Evolutionary conservation across 108 stramenopile species (phyloP), one percentile per base, ranked within the genome.

Genomic region (Skeletonema tropicum): DNA sequence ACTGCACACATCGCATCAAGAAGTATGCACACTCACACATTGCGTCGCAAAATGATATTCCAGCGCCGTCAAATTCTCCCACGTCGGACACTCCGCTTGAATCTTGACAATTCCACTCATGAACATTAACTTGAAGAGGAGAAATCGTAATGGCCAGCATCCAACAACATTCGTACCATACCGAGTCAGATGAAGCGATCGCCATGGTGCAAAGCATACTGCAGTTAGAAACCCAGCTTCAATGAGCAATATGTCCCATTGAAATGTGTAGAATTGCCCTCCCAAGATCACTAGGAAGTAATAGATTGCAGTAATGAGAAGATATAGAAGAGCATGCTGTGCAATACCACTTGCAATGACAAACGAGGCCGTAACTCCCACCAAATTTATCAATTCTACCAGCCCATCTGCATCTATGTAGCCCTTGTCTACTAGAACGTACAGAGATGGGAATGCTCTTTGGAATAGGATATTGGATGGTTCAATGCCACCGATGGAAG

Each of bases 11-110:
- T n/a, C n/a, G n/a, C n/a, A n/a, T n/a, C n/a, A n/a, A n/a, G n/a
- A n/a, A 35, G 4, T 35, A 35, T 35, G 4, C 35, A 49, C 48
- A 49, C 48, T 49, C 48, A 49, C 48, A 66, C 85, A 86, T 66
- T 90, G 88, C 5, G 89, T 87, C 0, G 88, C 88, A 82, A 89
- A 93, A 64, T 93, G 92, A 74, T 80, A 90, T 70, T 89, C 92
- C 8, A 90, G 64, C 12, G 92, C 92, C 1, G 90, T 91, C n/a
- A 93, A 66, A 60, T 83, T 66, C 10, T 73, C 14, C 92, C 92
- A 92, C 17, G 92, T 92, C 0, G 89, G 89, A 57, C 92, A 92
- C 13, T 78, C 62, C 0, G 89, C 74, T 72, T 87, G 85, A 35
- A 92, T 75, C 66, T 94, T 94, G 5, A 94, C 93, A 35, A 88